These are phyloP conservation scores for Ustilago shanxiensis DNA, from an alignment of 1,284 basidiomycete genomes.

Conservation along the genomic window DNA sequence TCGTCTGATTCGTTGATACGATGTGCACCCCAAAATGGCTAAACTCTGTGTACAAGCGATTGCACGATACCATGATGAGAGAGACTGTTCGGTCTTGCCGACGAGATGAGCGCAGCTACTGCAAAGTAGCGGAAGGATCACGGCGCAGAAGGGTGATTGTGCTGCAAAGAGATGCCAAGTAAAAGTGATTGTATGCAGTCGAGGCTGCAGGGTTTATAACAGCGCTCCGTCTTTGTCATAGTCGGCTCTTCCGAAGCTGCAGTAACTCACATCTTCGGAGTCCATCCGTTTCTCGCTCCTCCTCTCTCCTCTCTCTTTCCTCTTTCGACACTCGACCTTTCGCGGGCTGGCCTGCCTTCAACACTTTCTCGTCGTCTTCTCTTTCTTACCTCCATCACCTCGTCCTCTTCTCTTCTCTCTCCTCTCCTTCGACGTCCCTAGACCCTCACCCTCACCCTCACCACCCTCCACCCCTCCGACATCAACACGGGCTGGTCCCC, in stretches of 20 bases:
- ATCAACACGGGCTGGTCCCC: conserved; percentile 26
- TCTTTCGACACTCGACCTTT: neutral
- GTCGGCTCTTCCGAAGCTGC: conserved; percentile 15
- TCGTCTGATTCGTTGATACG: neutral
- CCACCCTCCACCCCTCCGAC: too few relatives aligned
- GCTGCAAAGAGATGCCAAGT: neutral
- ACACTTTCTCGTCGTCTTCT: conserved; percentile 6
- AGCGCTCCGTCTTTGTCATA: conserved; percentile 6
- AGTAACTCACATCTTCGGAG: neutral
- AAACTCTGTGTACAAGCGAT: neutral
- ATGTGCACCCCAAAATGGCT: neutral
- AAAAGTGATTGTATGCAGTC: conserved; percentile 25
- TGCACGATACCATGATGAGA: neutral
- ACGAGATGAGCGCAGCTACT: neutral
- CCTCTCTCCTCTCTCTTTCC: neutral
- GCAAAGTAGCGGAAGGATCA: neutral
- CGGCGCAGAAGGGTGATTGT: neutral
- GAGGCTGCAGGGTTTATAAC: conserved; percentile 14
- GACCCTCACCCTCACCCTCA: conserved; percentile 6
- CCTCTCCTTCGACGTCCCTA: conserved; percentile 14
- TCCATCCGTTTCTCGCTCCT: conserved; percentile 3
- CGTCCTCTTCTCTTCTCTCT: conserved; percentile 7
- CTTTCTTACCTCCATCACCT: conserved; percentile 25
- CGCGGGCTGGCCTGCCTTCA: conserved; percentile 12
- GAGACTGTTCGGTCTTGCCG: neutral